Evolutionary conservation across 2,329 filamentous ascomycete species (phyloP), one percentile per base, ranked within the genome.

Genomic region (Exophiala sp.): DNA sequence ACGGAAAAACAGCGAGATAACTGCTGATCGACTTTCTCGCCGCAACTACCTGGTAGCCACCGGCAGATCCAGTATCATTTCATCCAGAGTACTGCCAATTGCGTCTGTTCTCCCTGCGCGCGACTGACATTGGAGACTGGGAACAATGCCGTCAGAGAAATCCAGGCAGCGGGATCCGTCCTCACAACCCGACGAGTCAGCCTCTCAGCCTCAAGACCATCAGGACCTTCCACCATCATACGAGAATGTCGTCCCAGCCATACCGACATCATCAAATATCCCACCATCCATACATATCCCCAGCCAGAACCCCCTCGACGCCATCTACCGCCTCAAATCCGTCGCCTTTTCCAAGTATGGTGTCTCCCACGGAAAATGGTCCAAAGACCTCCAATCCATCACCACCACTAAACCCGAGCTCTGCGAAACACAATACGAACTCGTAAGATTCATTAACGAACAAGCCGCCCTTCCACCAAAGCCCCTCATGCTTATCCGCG

Each of bases 381-480:
- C 65, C 24, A 58, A 59, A 18, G 65, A 66, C 54, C 55, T 55
- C 18, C 59, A 59, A 5, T 63, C 62, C 24, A 50, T 66, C 33
- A 64, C 63, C 20, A 65, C 61, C 16, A 63, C 61, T 14, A 59
- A 62, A 29, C 58, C 63, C 7, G 57, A 61, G 16, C 50, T 66
- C 5, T 55, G 58, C 9, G 55, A 57, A 1, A 61, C 62, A 29
- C 60, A 65, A 12, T 52, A 58, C 20, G 53, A 54, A 20, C 59
- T 69, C 9, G 50, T 61, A 5, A 55, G 57, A 12, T 65, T 68
- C 52, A 62, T 69, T 41, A 50, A 57, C 52, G 58, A 64, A 12
- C 66, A 69, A 50, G 64, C 63, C n/a, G 32, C 41, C 9, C 44
- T 69, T 1, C 66, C 67, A 8, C 67, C 67, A 2, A 60, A 65